A percentile compares a stretch with the other conserved stretches of the same genome.
Evolutionary conservation across 2,329 filamentous ascomycete genomes (phyloP).

Genomic region (Arthrobotrys sinensis): DNA sequence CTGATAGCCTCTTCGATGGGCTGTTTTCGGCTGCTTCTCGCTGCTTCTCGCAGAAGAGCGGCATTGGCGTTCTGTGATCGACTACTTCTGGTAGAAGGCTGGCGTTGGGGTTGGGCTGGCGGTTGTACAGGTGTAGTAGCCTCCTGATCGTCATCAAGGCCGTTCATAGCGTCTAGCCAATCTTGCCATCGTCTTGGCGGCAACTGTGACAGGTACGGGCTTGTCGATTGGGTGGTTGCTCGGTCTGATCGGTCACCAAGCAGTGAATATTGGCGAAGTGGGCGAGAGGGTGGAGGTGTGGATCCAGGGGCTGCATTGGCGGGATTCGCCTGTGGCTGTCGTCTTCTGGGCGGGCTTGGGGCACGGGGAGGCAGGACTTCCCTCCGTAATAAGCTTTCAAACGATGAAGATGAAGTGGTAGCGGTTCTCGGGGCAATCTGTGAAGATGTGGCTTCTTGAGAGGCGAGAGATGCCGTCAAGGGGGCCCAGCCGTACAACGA

Average conservation of each 20-base stretch:
- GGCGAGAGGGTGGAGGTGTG: conserved; percentile 53
- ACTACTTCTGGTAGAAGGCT: conserved; percentile 23
- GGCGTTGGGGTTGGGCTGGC: conserved; percentile 15
- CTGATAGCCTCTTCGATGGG: conserved; percentile 74
- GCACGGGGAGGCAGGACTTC: conserved; percentile 48
- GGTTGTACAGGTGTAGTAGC: conserved; percentile 35
- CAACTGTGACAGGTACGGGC: conserved; percentile 44
- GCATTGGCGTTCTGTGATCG: conserved; percentile 23
- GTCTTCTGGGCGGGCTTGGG: conserved; percentile 50
- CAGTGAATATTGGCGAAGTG: conserved; percentile 50
- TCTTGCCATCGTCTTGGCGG: conserved; percentile 58
- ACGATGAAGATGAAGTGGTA: conserved; percentile 46
- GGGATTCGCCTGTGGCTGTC: conserved; percentile 51
- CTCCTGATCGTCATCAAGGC: conserved; percentile 52
- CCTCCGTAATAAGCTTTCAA: conserved; percentile 45
- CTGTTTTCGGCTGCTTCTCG: conserved; percentile 36
- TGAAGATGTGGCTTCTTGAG: conserved; percentile 60
- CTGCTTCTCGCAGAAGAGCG: conserved; percentile 27
- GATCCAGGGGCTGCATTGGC: conserved; percentile 56
- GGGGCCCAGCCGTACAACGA: conserved; percentile 76
- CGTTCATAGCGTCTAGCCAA: conserved; percentile 59
- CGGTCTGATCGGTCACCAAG: conserved; percentile 45
- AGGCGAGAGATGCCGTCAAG: conserved; percentile 65
- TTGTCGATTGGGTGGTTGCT: conserved; percentile 42
- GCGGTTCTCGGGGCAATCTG: conserved; percentile 46